Base-by-base conservation (phyloP, 371 early-diverging fungal genomes). In the Apophysomyces sp. region DNA sequence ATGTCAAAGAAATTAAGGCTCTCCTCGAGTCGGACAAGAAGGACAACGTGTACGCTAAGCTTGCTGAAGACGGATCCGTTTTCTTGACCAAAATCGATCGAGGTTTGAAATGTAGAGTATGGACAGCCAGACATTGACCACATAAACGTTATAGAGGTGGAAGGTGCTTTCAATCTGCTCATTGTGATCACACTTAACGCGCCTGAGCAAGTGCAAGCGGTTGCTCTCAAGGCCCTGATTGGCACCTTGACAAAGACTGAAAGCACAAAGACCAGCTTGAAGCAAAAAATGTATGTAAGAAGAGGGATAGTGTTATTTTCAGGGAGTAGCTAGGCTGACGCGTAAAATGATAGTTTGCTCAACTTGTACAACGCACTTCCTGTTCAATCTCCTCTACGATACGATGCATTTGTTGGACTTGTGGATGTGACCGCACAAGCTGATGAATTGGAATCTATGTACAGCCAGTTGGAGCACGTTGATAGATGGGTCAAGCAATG, bases 351-450 rank as follows among this genome's bases (percentile, higher is more conserved):
- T 71, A 94, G 92, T 39, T 85, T 95, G 44, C 86, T 89, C 61
- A 94, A 92, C 78, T 77, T 94, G 61, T 93, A 89, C 84, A 92
- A 90, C 73, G 83, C 84, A 55, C 79, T 92, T 59, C 89, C 85
- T 30, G 68, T 77, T 66, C 77, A 82, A 57, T 85, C 83, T 54
- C 71, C 88, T 51, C 81, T 85, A 55, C 89, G 94, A 36, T 89
- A 88, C 60, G 67, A 81, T 34, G 90, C 91, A 52, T 94, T 92
- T 71, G 63, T 80, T 53, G 85, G 88, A 53, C 86, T 97, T 60
- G 81, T 95, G 15, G 81, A 86, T 51, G 84, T 91, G 59, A 94
- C 92, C 54, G 77, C 85, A 44, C 76, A 85, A 52, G 78, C 82
- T 58, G 89, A 89, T 63, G 89, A 92, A 61, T 76, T 92, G 55